Base-by-base conservation (phyloP, 2,329 filamentous ascomycete species). In the Knufia fluminis region DNA sequence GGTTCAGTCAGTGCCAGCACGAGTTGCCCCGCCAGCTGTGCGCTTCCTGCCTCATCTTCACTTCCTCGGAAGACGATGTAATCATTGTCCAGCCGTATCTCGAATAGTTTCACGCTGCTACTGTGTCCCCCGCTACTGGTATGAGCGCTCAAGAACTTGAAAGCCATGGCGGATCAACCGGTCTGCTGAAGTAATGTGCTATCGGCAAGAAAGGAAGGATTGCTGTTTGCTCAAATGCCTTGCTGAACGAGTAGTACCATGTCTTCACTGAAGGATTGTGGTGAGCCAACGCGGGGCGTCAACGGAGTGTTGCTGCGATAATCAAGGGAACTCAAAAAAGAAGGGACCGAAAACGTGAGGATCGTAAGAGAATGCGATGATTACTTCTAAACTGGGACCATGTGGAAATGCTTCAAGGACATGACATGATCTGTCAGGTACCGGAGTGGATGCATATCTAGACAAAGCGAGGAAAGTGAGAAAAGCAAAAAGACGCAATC, bases 11-110 rank as follows among this genome's bases (percentile, higher is more conserved):
- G 71, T 61, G 85, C 90, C 31, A 91, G 72, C 31, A 90, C 82
- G 26, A 91, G 69, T 20, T 78, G 79, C 41, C 86, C 86, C 61
- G 83, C 85, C 57, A 92, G 69, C 48, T 86, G 68, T 60, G 87
- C 85, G 53, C 83, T 86, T 38, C 84, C 78, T 41, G 86, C 84
- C 62, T 91, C 86, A 63, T 85, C 75, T 50, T 86, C 82, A 57
- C 71, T 76, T 52, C 86, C 86, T 47, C 86, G 82, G 55, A 92
- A 83, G 24, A 91, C 82, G 52, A 91, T 79, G 50, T 90, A 85
- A 60, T 87, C 82, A 61, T 84, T 83, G 46, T 90, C 84, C 52
- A 90, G 76, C 46, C 86, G 67, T 55, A 73, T 72, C 60, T 74
- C 70, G 53, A 73, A 74, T 53, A 71, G 70, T 57, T 73, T 73